phyloP scores from a whole-genome alignment of 2,329 filamentous ascomycete genomes.

The Pyrenochaeta sp. region DNA sequence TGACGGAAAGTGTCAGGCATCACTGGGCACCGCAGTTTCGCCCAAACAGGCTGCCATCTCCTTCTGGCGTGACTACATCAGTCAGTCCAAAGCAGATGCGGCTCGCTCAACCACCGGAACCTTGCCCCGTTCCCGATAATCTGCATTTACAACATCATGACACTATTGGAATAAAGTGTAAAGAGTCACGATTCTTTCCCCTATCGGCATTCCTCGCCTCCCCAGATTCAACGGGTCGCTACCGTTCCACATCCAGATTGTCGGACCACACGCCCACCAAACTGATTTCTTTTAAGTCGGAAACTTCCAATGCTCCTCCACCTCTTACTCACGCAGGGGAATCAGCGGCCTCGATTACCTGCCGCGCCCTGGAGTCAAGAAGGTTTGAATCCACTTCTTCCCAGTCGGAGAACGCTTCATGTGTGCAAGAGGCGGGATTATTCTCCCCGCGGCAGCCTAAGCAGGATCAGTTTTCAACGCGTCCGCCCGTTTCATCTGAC shows the following conservation, averaged over 20 bases:
- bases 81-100: not conserved
- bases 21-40: slow-evolving; percentile 36
- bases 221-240: slow-evolving; percentile 4
- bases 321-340: not conserved
- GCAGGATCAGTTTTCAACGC: not conserved
- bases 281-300: too few relatives aligned
- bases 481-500: too few relatives aligned
- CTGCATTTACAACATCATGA: not conserved
- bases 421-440: not conserved
- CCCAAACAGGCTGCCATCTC: slow-evolving; percentile 14
- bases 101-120: not conserved
- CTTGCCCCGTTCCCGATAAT: not conserved
- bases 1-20: slow-evolving; percentile 20
- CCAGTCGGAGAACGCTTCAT: not conserved
- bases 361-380: not conserved
- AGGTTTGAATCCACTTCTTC: not conserved
- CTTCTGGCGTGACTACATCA: not conserved
- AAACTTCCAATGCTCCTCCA: not conserved
- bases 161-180: not conserved
- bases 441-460: not conserved
- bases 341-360: not conserved
- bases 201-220: slow-evolving; percentile 25
- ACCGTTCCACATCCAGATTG: slow-evolving; percentile 1
- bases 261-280: not conserved
- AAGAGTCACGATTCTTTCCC: slow-evolving; percentile 15